Base-by-base conservation (phyloP, 495 filamentous ascomycete species). In the Neurospora hispaniola region DNA sequence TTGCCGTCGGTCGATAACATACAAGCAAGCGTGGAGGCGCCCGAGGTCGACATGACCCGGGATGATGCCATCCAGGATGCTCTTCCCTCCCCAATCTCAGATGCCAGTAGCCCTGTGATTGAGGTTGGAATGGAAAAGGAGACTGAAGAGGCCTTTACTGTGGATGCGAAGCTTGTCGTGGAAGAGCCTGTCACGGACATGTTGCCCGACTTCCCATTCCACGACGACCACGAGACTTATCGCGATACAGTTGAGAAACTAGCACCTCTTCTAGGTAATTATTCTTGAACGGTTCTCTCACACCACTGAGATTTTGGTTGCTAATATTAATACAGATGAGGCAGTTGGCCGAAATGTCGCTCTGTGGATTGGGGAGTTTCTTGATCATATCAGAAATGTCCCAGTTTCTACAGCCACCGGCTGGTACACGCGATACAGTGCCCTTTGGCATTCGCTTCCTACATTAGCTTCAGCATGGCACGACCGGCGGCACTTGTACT, bases 281-380 rank as follows among this genome's bases (percentile, higher is more conserved):
- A 35, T 27, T 14, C 4, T 27, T 27, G 23, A 27, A 27, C 35
- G 2, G 35, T 66, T 38, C 5, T 7, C 14, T 18, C 54, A 18
- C 23, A 18, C 31, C 23, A 31, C 2, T 14, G 9, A 66, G 6
- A 69, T 27, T 62, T 18, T 27, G 11, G 40, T 0, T 42, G 41
- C 73, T 85, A 80, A 86, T 71, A 73, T 72, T n/a, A 42, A 73
- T n/a, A 70, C 75, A 74, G 82, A 84, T 66, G 81, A 83, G 5
- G 79, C 81, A 16, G 81, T 81, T 9, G 75, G 85, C 68, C 77
- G 76, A 23, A 75, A 76, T 54, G 42, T 88, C 7, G 75, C 78
- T 8, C 74, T 78, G 2, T 88, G 86, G 85, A 79, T 88, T 14
- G 79, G 83, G 16, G 75, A 71, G 35, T 87, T 81, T 72, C 48